phyloP scores from a whole-genome alignment of 139 green algal species.

The Chlorella sp. region DNA sequence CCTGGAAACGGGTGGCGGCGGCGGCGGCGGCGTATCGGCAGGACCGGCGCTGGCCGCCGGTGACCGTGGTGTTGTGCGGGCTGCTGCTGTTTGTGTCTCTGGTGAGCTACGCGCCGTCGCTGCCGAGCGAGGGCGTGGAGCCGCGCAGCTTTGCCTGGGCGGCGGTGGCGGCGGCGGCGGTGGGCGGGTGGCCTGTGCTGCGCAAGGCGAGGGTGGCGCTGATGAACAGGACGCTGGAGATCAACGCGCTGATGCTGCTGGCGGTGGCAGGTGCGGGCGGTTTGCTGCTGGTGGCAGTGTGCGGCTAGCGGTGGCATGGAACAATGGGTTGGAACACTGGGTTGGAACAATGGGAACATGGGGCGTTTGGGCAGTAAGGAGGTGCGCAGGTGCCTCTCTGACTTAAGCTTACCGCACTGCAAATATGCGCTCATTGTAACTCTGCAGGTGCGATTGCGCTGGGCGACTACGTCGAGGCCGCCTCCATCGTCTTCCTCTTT shows the following conservation, averaged over 20 bases:
- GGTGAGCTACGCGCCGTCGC: constrained; percentile 32
- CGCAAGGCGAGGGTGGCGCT: constrained; percentile 31
- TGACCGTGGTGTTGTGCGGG: constrained; percentile 28
- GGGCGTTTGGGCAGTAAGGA: too few relatives aligned
- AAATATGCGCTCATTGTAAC: too few relatives aligned
- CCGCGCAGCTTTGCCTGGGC: constrained; percentile 50
- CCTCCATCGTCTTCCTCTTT: constrained; percentile 59
- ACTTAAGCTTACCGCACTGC: too few relatives aligned
- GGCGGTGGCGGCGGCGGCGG: constrained; percentile 40
- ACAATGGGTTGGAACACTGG: too few relatives aligned
- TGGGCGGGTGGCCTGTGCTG: constrained; percentile 36
- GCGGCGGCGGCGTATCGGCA: too few relatives aligned
- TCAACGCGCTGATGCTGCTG: constrained; percentile 54
- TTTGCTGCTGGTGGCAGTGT: neutral
- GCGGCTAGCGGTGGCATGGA: neutral
- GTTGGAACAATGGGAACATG: too few relatives aligned
- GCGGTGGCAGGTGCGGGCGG: constrained; percentile 22
- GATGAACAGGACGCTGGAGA: constrained; percentile 35
- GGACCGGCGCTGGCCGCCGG: too few relatives aligned
- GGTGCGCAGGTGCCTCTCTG: too few relatives aligned
- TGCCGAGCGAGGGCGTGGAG: too few relatives aligned
- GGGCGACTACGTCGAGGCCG: constrained; percentile 52
- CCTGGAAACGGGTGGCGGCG: too few relatives aligned
- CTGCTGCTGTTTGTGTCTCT: constrained; percentile 46
- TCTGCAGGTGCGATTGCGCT: constrained; percentile 27